Percentiles rank a stretch among this genome's conserved stretches.
Evolutionary conservation across 768 basidiomycete species (phyloP).

Genomic region (Kwoniella shandongensis): DNA sequence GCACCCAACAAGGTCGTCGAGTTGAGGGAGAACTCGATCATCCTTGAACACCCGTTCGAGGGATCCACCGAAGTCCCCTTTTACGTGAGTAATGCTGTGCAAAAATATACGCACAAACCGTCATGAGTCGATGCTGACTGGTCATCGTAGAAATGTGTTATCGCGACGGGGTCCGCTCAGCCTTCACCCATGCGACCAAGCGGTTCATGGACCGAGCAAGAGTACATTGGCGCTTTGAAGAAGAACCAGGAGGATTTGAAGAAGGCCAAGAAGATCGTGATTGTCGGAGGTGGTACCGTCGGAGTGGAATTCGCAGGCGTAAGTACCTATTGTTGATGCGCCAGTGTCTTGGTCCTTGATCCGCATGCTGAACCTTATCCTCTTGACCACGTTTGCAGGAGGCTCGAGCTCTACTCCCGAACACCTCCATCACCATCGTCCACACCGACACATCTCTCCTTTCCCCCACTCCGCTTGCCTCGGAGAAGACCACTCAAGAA

Average conservation of each 20-base stretch:
- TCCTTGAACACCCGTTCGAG: conserved; percentile 47
- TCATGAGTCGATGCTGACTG: conserved; percentile 13
- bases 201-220: conserved; percentile 11
- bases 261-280: conserved; percentile 59
- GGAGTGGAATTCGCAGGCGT: conserved; percentile 58
- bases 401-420: conserved; percentile 30
- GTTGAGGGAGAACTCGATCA: conserved; percentile 33
- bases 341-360: too few species aligned
- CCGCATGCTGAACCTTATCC: too few species aligned
- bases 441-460: conserved; percentile 24
- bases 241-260: conserved; percentile 59
- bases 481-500: conserved; percentile 22
- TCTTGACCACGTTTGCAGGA: too few species aligned
- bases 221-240: conserved; percentile 11
- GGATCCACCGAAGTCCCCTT: conserved; percentile 41
- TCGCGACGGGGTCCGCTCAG: conserved; percentile 49
- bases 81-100: conserved; percentile 35
- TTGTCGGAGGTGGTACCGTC: conserved; percentile 72
- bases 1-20: conserved; percentile 42
- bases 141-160: conserved; percentile 30
- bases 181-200: conserved; percentile 45
- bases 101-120: not conserved
- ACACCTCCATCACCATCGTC: conserved; percentile 41
- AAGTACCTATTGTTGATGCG: conserved; percentile 13
- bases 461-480: conserved; percentile 17